A percentile compares a stretch with the other conserved stretches of the same genome.
phyloP scores from a whole-genome alignment of 2,329 filamentous ascomycete genomes.

The Aschersonia sp. region DNA sequence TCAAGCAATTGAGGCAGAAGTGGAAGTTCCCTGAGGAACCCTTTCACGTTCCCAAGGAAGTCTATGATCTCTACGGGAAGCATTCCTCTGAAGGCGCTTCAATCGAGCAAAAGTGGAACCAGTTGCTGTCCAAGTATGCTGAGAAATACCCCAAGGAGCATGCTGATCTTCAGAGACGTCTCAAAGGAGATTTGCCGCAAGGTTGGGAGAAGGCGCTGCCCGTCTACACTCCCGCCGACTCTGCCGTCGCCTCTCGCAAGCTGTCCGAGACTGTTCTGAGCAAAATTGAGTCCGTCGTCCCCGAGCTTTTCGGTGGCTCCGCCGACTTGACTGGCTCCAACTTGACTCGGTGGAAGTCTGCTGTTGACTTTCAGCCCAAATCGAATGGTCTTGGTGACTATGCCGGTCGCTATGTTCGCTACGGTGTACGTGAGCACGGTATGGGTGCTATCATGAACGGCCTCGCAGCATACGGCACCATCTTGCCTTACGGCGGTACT shows the following conservation, averaged over 20 bases:
- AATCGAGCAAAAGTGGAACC: conserved; percentile 87
- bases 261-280: conserved; percentile 86
- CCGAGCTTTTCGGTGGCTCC: conserved; percentile 89
- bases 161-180: conserved; percentile 68
- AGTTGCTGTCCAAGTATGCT: conserved; percentile 77
- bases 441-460: conserved; percentile 95
- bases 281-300: conserved; percentile 70
- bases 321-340: conserved; percentile 97
- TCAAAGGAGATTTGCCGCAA: conserved; percentile 72
- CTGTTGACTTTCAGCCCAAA: conserved; percentile 93
- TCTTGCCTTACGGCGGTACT: conserved; percentile 87
- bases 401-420: conserved; percentile 80
- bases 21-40: conserved; percentile 90
- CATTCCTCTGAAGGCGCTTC: conserved; percentile 75
- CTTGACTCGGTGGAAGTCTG: conserved; percentile 95
- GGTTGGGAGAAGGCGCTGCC: conserved; percentile 94
- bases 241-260: conserved; percentile 84
- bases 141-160: conserved; percentile 64
- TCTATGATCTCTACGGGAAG: conserved; percentile 84
- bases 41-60: conserved; percentile 87
- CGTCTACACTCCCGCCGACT: conserved; percentile 73
- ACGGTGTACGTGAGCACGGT: conserved; percentile 81
- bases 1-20: conserved; percentile 82
- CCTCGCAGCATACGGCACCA: conserved; percentile 84
- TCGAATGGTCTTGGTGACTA: conserved; percentile 76